These are phyloP conservation scores for Aspergillus heteromorphus DNA, from an alignment of 495 filamentous ascomycete species.

Conservation along the genomic window DNA sequence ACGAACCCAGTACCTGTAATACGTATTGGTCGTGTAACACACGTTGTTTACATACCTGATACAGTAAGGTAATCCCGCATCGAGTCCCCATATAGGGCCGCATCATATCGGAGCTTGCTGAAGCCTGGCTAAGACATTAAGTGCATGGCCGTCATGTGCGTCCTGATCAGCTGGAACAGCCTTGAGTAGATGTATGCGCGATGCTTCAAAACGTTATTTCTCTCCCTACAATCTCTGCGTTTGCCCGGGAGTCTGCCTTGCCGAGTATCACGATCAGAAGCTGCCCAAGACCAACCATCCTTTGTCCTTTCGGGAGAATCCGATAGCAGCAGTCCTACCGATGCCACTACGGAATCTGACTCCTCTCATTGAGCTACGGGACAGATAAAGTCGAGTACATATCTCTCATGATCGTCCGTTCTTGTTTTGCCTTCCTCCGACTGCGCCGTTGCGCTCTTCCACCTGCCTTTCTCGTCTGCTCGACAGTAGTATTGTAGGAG, in stretches of 20 bases:
- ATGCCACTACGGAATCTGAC: conserved; percentile 5
- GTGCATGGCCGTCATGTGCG: not conserved
- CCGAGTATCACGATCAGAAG: too few species aligned
- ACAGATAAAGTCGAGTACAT: not conserved
- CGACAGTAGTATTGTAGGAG: not conserved
- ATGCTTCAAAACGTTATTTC: too few species aligned
- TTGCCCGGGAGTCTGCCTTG: too few species aligned
- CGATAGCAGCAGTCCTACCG: not conserved
- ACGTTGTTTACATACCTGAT: not conserved
- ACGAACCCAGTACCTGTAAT: not conserved
- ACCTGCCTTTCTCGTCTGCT: not conserved
- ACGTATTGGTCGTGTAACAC: not conserved
- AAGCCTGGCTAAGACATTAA: not conserved
- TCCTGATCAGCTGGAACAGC: not conserved
- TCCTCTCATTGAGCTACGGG: conserved; percentile 1
- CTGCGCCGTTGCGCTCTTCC: not conserved
- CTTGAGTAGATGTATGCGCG: not conserved
- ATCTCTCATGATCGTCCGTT: not conserved
- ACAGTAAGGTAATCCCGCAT: not conserved
- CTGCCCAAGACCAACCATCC: not conserved
- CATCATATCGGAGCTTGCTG: not conserved
- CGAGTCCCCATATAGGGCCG: not conserved
- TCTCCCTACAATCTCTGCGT: too few species aligned
- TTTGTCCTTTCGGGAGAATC: not conserved
- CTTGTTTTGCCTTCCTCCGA: not conserved